Evolutionary conservation across 768 basidiomycete species (phyloP), one percentile per base, ranked within the genome.

Genomic region (Mrakia hoshinonis): DNA sequence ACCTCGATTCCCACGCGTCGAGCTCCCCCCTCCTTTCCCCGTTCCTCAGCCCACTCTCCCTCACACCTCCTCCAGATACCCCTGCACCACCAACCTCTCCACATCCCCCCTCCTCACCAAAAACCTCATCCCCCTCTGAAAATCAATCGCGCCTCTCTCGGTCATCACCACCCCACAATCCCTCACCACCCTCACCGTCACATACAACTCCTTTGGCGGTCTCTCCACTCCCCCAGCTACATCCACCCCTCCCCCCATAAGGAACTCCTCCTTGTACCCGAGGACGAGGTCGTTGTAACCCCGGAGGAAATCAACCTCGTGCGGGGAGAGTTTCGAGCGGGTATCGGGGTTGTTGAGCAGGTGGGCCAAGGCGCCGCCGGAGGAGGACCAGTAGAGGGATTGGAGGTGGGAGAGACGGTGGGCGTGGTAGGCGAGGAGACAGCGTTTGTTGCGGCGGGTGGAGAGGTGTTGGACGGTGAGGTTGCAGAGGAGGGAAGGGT

Each of bases 141-240:
- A 93, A 79, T 94, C 89, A 71, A 99, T 73, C 70, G 85, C 88
- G 11, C 96, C 96, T 69, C 89, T 82, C 80, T 96, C 92, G 1
- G 94, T 92, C 79, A 92, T 89, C 24, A 99, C 91, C 65, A 88
- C 86, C 3, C 96, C 95, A 74, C 92, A 92, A 76, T 97, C 93
- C 75, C 84, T 84, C 31, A 92, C 84, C 39, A 97, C 95, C 69
- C 86, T 85, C 29, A 98, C 93, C 49, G 88, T 83, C 48, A 92
- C 91, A 77, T 92, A 88, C 39, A 97, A 82, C 75, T 96, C 93
- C 78, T 88, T 91, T 0, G 95, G 92, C 1, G 93, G 92, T 22
- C 64, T 60, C 36, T 85, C 85, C 73, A 97, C 87, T 74, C 87
- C 86, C 0, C 91, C 89, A 55, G 89, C 89, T 66, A 97, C 85